Percentiles rank a stretch among this genome's conserved stretches.
These are phyloP conservation scores for Citrullus mucosospermus DNA, from an alignment of 306 rosid species.

Conservation along the genomic window DNA sequence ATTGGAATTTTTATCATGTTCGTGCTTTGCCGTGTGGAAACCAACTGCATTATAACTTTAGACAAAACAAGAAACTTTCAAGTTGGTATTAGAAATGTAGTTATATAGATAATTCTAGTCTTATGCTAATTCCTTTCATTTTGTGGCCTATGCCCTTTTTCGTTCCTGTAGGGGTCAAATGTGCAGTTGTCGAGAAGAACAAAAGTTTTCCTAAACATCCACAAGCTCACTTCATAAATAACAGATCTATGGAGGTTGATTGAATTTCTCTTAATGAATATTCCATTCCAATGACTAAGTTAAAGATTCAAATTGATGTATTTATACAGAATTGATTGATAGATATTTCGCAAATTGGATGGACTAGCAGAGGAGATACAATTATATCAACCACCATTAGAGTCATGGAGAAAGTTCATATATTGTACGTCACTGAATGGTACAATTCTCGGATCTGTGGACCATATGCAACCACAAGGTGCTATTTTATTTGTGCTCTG, in stretches of 20 bases:
- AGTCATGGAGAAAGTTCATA: conserved; percentile 84
- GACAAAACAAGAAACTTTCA: neutral
- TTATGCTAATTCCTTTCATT: neutral
- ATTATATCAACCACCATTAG: conserved; percentile 79
- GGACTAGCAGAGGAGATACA: conserved; percentile 88
- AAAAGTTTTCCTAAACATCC: conserved; percentile 57
- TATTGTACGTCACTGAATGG: conserved; percentile 86
- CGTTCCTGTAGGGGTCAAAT: conserved; percentile 46
- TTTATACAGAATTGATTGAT: conserved; percentile 14
- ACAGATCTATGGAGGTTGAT: conserved; percentile 95
- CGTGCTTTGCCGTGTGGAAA: neutral
- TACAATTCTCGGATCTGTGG: conserved; percentile 82
- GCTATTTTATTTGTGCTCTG: neutral
- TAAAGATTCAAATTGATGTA: conserved; percentile 5
- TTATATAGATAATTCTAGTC: neutral
- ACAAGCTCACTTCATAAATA: conserved; percentile 87
- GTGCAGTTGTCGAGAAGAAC: conserved; percentile 61
- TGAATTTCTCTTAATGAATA: conserved; percentile 6
- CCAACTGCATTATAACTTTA: too few relatives aligned
- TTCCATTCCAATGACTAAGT: neutral
- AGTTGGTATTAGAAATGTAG: neutral
- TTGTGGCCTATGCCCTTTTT: neutral
- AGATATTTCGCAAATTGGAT: conserved; percentile 79
- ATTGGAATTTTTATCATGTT: neutral
- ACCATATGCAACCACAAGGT: conserved; percentile 97